These are phyloP conservation scores for Lichtheimia corymbifera DNA, from an alignment of 371 early-diverging fungal species.

Conservation along the genomic window DNA sequence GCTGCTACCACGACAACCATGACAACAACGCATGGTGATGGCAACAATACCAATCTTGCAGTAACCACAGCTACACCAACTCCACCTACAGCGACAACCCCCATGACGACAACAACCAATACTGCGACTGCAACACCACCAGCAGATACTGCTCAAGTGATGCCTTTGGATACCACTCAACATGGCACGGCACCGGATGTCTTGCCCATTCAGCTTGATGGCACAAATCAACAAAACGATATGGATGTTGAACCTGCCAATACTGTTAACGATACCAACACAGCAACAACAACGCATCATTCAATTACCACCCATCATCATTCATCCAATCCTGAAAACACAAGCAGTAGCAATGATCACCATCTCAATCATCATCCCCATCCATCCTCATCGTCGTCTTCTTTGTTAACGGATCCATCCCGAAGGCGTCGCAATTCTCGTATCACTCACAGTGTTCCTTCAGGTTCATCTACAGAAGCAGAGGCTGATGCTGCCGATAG, in stretches of 20 bases:
- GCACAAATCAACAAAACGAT: conserved; percentile 3
- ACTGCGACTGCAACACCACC: conserved; percentile 20
- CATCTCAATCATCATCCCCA: not conserved
- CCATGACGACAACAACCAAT: conserved; percentile 14
- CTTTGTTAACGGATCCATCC: conserved; percentile 1
- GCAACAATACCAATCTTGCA: not conserved
- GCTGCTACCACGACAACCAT: not conserved
- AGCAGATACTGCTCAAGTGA: conserved; percentile 19
- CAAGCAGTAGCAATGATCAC: conserved; percentile 1
- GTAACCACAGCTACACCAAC: not conserved
- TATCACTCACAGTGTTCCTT: conserved; percentile 23
- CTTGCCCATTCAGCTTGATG: conserved; percentile 21
- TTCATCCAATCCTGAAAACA: not conserved
- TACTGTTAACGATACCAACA: not conserved
- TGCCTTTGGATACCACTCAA: conserved; percentile 13
- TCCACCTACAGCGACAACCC: conserved; percentile 14
- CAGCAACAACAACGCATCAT: conserved; percentile 1
- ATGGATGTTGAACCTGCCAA: not conserved
- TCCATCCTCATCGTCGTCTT: not conserved
- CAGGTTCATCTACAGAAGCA: conserved; percentile 29
- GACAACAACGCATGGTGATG: not conserved
- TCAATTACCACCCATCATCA: not conserved
- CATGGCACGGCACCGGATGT: conserved; percentile 19
- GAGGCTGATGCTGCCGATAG: conserved; percentile 21
- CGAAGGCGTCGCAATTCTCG: conserved; percentile 24